phyloP scores from a whole-genome alignment of 768 basidiomycete species.

The Kwoniella newhampshirensis region DNA sequence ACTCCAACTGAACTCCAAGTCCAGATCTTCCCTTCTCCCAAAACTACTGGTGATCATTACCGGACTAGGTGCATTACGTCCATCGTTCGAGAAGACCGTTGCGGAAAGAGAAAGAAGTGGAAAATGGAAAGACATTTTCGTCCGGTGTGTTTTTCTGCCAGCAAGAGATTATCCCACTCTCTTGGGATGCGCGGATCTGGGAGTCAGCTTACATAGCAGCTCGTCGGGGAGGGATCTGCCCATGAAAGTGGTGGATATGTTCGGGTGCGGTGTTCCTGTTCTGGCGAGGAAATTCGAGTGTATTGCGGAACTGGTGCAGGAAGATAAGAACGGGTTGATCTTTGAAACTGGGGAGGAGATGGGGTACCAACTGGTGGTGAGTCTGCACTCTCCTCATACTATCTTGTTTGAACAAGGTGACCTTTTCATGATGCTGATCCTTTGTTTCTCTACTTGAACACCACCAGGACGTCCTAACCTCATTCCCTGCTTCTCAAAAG shows the following conservation, averaged over 20 bases:
- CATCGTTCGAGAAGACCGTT: conserved; percentile 71
- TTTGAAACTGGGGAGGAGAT: conserved; percentile 70
- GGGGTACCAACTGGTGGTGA: conserved; percentile 62
- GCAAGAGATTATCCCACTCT: conserved; percentile 84
- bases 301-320: conserved; percentile 79
- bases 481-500: conserved; percentile 8
- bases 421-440: not conserved
- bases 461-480: conserved; percentile 61
- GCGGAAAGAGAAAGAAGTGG: conserved; percentile 58
- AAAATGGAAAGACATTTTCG: conserved; percentile 59
- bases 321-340: conserved; percentile 77
- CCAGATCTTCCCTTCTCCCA: conserved; percentile 59
- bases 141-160: conserved; percentile 72
- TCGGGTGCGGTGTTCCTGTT: conserved; percentile 92
- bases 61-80: conserved; percentile 79
- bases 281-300: conserved; percentile 84
- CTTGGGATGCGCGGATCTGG: conserved; percentile 86
- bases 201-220: conserved; percentile 85
- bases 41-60: conserved; percentile 81
- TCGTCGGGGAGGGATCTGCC: conserved; percentile 89
- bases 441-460: conserved; percentile 25
- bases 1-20: conserved; percentile 54
- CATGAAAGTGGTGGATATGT: conserved; percentile 99
- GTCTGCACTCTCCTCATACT: conserved; percentile 13
- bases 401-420: too few relatives aligned